A percentile compares a stretch with the other conserved stretches of the same genome.
These are phyloP conservation scores for Coemansia sp. DNA, from an alignment of 192 early-diverging fungal species.

Conservation along the genomic window DNA sequence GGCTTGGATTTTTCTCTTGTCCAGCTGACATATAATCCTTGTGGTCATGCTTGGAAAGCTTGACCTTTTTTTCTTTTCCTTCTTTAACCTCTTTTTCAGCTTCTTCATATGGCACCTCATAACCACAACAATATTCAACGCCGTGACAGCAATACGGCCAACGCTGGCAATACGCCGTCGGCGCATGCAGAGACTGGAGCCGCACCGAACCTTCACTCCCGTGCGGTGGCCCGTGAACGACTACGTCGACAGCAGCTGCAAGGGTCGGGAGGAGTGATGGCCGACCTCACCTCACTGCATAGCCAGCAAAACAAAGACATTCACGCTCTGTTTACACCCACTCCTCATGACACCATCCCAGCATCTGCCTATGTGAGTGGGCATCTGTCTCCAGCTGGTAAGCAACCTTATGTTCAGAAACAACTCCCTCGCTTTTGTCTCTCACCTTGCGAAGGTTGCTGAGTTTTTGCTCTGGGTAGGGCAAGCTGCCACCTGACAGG, in stretches of 20 bases:
- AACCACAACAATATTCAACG: conserved; percentile 16
- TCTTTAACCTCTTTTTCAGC: not conserved
- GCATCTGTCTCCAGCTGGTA: conserved; percentile 51
- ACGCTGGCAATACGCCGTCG: not conserved
- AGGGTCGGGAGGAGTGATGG: conserved; percentile 23
- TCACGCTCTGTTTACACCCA: conserved; percentile 28
- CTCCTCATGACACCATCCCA: conserved; percentile 30
- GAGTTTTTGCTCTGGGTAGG: too few species aligned
- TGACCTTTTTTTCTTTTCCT: not conserved
- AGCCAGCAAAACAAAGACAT: conserved; percentile 25
- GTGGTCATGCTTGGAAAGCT: too few species aligned
- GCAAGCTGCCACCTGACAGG: too few species aligned
- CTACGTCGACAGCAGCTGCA: conserved; percentile 20
- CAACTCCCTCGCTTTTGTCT: not conserved
- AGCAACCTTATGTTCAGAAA: conserved; percentile 10
- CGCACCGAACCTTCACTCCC: conserved; percentile 28
- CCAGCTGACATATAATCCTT: too few species aligned
- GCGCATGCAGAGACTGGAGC: not conserved
- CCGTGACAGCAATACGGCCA: conserved; percentile 12
- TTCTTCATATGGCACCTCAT: conserved; percentile 6
- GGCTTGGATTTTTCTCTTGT: too few species aligned
- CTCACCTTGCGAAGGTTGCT: too few species aligned
- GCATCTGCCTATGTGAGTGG: conserved; percentile 48
- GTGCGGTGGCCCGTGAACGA: conserved; percentile 25
- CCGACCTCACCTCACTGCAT: conserved; percentile 30